phyloP scores from a whole-genome alignment of 2,329 filamentous ascomycete genomes.

The Trichophyton benhamiae region DNA sequence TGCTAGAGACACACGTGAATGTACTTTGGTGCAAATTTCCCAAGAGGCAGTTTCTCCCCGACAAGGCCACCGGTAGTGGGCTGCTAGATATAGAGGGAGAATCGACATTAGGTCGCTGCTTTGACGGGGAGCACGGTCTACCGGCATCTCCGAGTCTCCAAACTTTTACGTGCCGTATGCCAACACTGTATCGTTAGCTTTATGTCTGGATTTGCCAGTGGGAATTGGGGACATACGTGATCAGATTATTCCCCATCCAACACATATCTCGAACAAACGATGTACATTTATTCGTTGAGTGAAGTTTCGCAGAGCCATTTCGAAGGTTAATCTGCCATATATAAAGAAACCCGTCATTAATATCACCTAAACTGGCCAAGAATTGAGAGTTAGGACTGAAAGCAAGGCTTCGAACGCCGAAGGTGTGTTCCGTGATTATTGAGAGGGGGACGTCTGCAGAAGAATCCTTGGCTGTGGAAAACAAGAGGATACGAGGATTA shows the following conservation, averaged over 20 bases:
- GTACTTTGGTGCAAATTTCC: slow-evolving; percentile 69
- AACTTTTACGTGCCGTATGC: slow-evolving; percentile 82
- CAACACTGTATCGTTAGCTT: slow-evolving; percentile 37
- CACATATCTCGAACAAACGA: slow-evolving; percentile 73
- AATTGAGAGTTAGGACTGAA: slow-evolving; percentile 81
- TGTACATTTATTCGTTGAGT: slow-evolving; percentile 87
- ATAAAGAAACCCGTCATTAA: slow-evolving; percentile 89
- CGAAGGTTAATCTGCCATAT: slow-evolving; percentile 79
- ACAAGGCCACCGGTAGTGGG: slow-evolving; percentile 54
- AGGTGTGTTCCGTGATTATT: slow-evolving; percentile 77
- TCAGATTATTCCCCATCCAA: slow-evolving; percentile 73
- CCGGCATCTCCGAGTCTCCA: slow-evolving; percentile 68
- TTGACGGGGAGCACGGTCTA: slow-evolving; percentile 47
- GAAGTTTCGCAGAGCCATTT: slow-evolving; percentile 63
- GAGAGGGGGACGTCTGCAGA: slow-evolving; percentile 72
- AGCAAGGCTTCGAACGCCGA: slow-evolving; percentile 74
- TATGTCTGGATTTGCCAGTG: background rate
- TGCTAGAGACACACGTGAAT: slow-evolving; percentile 63
- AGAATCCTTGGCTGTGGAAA: slow-evolving; percentile 62
- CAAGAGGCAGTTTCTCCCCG: slow-evolving; percentile 77
- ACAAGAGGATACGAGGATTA: slow-evolving; percentile 79
- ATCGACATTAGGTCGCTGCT: slow-evolving; percentile 43
- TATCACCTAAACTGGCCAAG: slow-evolving; percentile 73
- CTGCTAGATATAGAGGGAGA: slow-evolving; percentile 23
- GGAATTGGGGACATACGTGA: slow-evolving; percentile 49